Evolutionary conservation across 345 rosid species (phyloP), one percentile per base, ranked within the genome.

Genomic region (Ceriops decandra): DNA sequence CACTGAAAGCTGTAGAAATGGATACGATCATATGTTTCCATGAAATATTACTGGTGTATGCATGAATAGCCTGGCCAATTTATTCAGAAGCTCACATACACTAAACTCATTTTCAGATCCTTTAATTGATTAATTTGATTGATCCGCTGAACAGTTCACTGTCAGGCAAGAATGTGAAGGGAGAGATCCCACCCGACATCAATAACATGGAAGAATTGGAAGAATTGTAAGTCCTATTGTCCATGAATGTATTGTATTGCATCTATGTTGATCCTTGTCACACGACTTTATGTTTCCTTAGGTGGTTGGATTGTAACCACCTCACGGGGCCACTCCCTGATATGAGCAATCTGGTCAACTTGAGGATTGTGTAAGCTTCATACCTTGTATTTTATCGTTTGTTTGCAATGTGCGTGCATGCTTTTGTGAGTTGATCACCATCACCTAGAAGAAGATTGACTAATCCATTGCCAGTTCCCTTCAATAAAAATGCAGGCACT

Each of bases 261-360:
- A 42, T 62, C 52, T n/a, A 11, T 26, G 30, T 42, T 35, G 32
- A 58, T 21, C 46, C 15, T 38, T 42, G 30, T 67, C 60, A n/a
- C 24, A 47, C 68, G 36, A 7, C 62, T 31, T 71, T 73, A 70
- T 36, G 16, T 57, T 66, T 71, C 59, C 66, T 56, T 77, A 95
- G 99, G 89, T 86, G 99, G 99, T 71, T 95, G 77, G 90, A 88
- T 64, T 88, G 87, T 63, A 88, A 90, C 83, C 77, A 64, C 69
- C 75, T 95, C 66, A 71, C 85, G 24, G 98, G 98, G 36, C 52
- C 75, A 30, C 82, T 95, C 53, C 98, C 99, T 24, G 93, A 87
- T 72, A 73, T 92, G 82, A 95, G 92, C 74, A 79, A 78, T 73
- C 97, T 95, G 58, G 76, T 82, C 73, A 82, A 84, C 76, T 76